A percentile compares a stretch with the other conserved stretches of the same genome.
Evolutionary conservation across 805 yeast species (phyloP).

Genomic region (Kazachstania taianensis): DNA sequence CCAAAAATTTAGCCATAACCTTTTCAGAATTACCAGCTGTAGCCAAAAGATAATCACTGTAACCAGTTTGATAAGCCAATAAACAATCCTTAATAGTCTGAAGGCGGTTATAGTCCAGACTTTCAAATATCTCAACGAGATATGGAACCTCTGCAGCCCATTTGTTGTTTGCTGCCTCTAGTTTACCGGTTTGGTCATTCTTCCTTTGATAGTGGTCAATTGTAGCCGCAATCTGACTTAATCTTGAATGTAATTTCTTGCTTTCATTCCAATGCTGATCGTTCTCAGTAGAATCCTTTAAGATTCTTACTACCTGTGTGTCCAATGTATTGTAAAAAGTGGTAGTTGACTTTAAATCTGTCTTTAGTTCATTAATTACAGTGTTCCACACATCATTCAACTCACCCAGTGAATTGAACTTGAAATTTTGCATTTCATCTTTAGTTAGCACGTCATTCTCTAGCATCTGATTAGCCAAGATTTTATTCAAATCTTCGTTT

Average conservation of each 20-base stretch:
- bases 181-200: conserved; percentile 33
- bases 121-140: conserved; percentile 64
- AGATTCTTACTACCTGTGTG: conserved; percentile 44
- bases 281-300: conserved; percentile 42
- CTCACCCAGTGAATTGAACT: conserved; percentile 39
- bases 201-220: conserved; percentile 34
- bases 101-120: conserved; percentile 55
- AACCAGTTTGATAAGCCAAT: conserved; percentile 52
- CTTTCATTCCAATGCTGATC: conserved; percentile 49
- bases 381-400: conserved; percentile 36
- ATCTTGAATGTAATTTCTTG: conserved; percentile 35
- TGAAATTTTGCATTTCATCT: conserved; percentile 40
- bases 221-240: conserved; percentile 35
- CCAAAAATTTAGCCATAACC: conserved; percentile 55
- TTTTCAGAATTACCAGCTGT: conserved; percentile 45
- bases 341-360: conserved; percentile 43
- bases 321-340: conserved; percentile 38
- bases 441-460: conserved; percentile 34
- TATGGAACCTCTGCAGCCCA: conserved; percentile 78
- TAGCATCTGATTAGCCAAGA: conserved; percentile 26
- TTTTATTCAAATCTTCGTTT: conserved; percentile 28
- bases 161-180: conserved; percentile 38
- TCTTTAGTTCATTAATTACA: conserved; percentile 32
- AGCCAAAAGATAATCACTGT: conserved; percentile 41
- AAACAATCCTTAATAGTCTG: conserved; percentile 55